Evolutionary conservation across 768 basidiomycete species (phyloP).

Genomic region (Russula abietina): DNA sequence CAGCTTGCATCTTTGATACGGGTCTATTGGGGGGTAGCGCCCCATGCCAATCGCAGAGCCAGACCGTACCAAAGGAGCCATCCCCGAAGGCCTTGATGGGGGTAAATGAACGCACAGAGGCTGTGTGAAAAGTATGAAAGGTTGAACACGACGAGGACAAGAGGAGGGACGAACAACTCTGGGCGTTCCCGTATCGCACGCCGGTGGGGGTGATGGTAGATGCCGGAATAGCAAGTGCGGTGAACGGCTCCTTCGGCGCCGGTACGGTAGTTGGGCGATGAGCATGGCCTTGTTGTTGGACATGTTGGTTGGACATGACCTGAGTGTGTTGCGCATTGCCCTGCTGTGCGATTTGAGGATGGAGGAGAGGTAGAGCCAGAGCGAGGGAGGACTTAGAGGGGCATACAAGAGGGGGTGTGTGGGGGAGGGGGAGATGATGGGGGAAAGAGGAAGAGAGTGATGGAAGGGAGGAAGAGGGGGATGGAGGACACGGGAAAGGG

Average conservation of each 20-base stretch:
- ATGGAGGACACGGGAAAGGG: conserved; percentile 21
- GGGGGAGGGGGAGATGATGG: conserved; percentile 28
- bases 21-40: conserved; percentile 87
- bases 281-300: conserved; percentile 25
- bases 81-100: conserved; percentile 96
- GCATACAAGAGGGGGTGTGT: conserved; percentile 36
- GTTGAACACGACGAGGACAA: not conserved
- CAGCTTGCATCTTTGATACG: conserved; percentile 92
- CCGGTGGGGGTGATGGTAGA: conserved; percentile 63
- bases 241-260: conserved; percentile 51
- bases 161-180: conserved; percentile 15
- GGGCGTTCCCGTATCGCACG: conserved; percentile 61
- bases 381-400: conserved; percentile 28
- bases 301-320: conserved; percentile 44
- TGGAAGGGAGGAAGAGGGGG: not conserved
- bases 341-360: conserved; percentile 21
- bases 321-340: conserved; percentile 45
- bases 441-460: not conserved
- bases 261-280: conserved; percentile 22
- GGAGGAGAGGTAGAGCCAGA: conserved; percentile 45
- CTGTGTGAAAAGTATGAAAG: conserved; percentile 35
- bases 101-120: conserved; percentile 83
- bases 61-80: conserved; percentile 97
- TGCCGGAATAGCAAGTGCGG: conserved; percentile 68
- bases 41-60: conserved; percentile 99